Conservation (phyloP, 116 monocot species). For the Dioscorea cayenensis region DNA sequence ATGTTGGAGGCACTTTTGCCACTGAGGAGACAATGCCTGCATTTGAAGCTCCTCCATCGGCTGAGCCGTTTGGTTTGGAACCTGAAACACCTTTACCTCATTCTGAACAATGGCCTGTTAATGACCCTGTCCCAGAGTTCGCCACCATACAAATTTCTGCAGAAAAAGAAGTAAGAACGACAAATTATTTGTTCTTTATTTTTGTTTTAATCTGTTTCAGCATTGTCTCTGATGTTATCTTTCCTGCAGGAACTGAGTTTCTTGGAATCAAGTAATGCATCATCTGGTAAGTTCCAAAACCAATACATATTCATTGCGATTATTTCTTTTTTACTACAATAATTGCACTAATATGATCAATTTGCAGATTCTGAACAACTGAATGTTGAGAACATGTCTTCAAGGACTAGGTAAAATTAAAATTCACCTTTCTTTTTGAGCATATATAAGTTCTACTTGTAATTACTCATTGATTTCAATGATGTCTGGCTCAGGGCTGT, state of each 20-base stretch:
- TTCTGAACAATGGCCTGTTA: constrained; percentile 18
- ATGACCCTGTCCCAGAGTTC: constrained; percentile 20
- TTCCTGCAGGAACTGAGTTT: constrained; percentile 45
- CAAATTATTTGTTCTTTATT: neutral
- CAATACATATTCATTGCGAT: neutral
- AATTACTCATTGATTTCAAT: neutral
- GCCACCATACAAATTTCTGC: constrained; percentile 24
- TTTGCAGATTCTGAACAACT: constrained; percentile 28
- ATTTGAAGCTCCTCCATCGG: constrained; percentile 8
- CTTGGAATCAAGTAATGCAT: constrained; percentile 48
- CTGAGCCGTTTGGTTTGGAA: constrained; percentile 6
- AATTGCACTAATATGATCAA: neutral
- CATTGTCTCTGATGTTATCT: neutral
- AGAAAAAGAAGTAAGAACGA: constrained; percentile 23
- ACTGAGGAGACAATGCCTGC: constrained; percentile 12
- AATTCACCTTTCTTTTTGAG: neutral
- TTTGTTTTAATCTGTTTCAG: neutral
- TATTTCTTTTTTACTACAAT: neutral
- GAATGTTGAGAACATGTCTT: constrained; percentile 41
- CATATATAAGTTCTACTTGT: neutral
- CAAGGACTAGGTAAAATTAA: constrained; percentile 56
- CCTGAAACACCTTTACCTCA: constrained; percentile 19
- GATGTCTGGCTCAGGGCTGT: constrained; percentile 51
- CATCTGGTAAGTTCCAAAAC: constrained; percentile 34
- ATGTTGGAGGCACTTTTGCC: constrained; percentile 11